phyloP scores from a whole-genome alignment of 371 early-diverging fungal genomes.

The Saksenaea oblongispora region DNA sequence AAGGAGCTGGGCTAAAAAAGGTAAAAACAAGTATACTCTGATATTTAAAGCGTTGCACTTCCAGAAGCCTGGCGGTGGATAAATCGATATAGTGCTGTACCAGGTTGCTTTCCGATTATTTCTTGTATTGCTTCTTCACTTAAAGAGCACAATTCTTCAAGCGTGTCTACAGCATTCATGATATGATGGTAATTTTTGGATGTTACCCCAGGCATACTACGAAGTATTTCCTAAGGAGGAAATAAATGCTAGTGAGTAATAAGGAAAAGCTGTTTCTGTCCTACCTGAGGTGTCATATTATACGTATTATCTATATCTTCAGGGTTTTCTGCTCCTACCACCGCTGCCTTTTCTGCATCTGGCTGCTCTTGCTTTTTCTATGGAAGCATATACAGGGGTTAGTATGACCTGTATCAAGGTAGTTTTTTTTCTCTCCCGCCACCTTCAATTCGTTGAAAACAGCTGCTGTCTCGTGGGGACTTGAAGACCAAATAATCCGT shows the following conservation, averaged over 20 bases:
- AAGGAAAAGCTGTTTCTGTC: not conserved
- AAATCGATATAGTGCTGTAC: constrained; percentile 56
- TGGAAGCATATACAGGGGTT: not conserved
- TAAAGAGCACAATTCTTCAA: constrained; percentile 63
- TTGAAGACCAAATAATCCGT: constrained; percentile 88
- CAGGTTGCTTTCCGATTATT: constrained; percentile 61
- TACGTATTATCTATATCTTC: constrained; percentile 65
- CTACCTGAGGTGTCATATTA: constrained; percentile 71
- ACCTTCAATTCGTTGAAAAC: constrained; percentile 92
- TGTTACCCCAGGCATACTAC: constrained; percentile 85
- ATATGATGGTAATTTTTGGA: constrained; percentile 74
- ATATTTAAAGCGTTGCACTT: not conserved
- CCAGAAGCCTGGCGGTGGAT: constrained; percentile 23
- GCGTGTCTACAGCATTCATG: constrained; percentile 62
- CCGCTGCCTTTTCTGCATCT: constrained; percentile 63
- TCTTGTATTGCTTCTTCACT: constrained; percentile 41
- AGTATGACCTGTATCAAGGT: not conserved
- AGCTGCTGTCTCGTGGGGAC: constrained; percentile 83
- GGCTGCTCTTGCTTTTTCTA: constrained; percentile 80
- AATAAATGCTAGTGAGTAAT: not conserved
- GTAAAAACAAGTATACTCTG: not conserved
- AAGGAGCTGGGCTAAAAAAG: not conserved
- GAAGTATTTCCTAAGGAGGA: constrained; percentile 64
- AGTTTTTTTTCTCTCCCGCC: constrained; percentile 1
- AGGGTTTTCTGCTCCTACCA: constrained; percentile 71